Percentiles rank a stretch among this genome's conserved stretches.
Evolutionary conservation across 192 early-diverging fungal species (phyloP).

Genomic region (Coemansia javaensis): DNA sequence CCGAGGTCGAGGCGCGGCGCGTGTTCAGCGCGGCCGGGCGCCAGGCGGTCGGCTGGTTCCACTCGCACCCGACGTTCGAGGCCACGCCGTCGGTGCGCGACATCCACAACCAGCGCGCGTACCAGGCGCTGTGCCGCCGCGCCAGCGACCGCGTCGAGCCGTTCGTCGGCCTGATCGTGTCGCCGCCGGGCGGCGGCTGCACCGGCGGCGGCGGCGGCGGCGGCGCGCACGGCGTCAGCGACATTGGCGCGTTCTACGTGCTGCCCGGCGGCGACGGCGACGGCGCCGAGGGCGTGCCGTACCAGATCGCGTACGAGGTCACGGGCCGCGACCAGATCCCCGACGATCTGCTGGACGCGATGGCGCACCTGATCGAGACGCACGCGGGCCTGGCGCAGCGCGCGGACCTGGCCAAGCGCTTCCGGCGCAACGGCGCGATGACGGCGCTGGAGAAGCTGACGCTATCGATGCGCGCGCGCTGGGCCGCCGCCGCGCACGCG

Average conservation of each 20-base stretch:
- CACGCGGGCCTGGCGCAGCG: slow-evolving; percentile 54
- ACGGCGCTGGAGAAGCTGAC: slow-evolving; percentile 64
- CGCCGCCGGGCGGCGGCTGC: slow-evolving; percentile 60
- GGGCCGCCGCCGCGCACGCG: slow-evolving; percentile 17
- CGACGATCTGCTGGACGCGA: slow-evolving; percentile 48
- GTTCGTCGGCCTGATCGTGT: slow-evolving; percentile 86
- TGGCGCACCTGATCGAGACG: slow-evolving; percentile 56
- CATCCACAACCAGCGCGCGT: slow-evolving; percentile 81
- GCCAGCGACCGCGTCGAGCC: slow-evolving; percentile 66
- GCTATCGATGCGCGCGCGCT: slow-evolving; percentile 54
- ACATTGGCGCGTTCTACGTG: slow-evolving; percentile 7
- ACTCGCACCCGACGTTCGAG: slow-evolving; percentile 92
- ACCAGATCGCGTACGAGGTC: slow-evolving; percentile 33
- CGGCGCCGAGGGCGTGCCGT: slow-evolving; percentile 8
- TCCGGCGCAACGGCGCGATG: slow-evolving; percentile 47
- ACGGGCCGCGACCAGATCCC: slow-evolving; percentile 45
- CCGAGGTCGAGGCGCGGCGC: slow-evolving; percentile 77
- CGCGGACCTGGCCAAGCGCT: slow-evolving; percentile 56
- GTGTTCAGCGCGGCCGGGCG: slow-evolving; percentile 60
- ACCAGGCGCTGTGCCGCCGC: slow-evolving; percentile 76
- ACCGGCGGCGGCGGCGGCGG: slow-evolving; percentile 28
- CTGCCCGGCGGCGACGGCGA: not conserved
- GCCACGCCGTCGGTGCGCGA: slow-evolving; percentile 85
- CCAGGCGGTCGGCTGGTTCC: slow-evolving; percentile 90
- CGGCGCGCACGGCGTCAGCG: not conserved